phyloP scores from a whole-genome alignment of 2,329 filamentous ascomycete species.

The Hymenoscyphus salicellus region DNA sequence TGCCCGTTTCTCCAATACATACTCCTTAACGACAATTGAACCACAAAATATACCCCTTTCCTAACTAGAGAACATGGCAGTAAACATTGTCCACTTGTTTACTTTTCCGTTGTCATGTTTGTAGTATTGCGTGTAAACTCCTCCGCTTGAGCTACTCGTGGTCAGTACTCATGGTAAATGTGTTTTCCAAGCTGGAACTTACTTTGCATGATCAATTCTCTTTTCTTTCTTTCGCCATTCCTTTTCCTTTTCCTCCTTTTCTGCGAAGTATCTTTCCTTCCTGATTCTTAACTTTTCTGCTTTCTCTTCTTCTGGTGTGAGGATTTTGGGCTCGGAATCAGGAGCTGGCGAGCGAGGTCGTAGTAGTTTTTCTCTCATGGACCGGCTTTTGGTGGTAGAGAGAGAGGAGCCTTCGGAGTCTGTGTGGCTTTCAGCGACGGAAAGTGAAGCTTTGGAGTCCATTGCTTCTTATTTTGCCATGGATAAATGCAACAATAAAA shows the following conservation, averaged over 20 bases:
- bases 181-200: neutral
- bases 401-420: neutral
- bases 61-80: constrained; percentile 1
- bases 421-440: neutral
- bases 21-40: neutral
- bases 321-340: neutral
- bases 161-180: neutral
- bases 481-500: no score
- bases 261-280: constrained; percentile 12
- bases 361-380: neutral
- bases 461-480: neutral
- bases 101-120: constrained; percentile 18
- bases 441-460: neutral
- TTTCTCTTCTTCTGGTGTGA: constrained; percentile 14
- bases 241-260: constrained; percentile 13
- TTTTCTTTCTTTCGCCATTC: constrained; percentile 10
- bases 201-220: constrained; percentile 15
- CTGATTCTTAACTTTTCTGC: constrained; percentile 8
- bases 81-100: constrained; percentile 14
- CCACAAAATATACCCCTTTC: neutral
- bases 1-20: neutral
- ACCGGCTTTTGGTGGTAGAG: neutral
- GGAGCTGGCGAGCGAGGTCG: neutral
- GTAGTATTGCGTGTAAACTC: constrained; percentile 16
- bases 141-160: constrained; percentile 8